Conservation (phyloP, 225 moss, liverwort and hornwort genomes). For the Climacium dendroides region DNA sequence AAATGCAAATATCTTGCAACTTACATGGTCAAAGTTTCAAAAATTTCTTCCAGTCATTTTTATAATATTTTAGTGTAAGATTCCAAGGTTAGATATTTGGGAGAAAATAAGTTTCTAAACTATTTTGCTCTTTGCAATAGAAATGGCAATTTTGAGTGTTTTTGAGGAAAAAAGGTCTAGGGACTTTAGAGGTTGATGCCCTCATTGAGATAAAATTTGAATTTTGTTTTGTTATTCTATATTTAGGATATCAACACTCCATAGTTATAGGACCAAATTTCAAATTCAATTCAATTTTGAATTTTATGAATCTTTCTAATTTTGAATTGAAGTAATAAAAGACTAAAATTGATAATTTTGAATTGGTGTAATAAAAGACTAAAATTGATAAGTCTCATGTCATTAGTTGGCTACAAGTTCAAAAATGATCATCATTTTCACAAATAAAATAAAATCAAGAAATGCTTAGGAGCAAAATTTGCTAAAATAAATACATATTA, state of each 20-base stretch:
- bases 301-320: neutral
- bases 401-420: neutral
- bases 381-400: neutral
- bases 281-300: neutral
- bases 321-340: neutral
- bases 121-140: too few relatives aligned
- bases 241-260: neutral
- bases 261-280: neutral
- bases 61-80: too few relatives aligned
- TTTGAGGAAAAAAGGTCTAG: too few relatives aligned
- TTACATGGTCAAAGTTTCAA: too few relatives aligned
- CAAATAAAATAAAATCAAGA: neutral
- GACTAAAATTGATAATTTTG: neutral
- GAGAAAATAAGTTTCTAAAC: too few relatives aligned
- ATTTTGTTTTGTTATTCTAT: neutral
- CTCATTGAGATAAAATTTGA: neutral
- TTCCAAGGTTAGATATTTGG: too few relatives aligned
- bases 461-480: neutral
- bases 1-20: too few relatives aligned
- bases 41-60: too few relatives aligned
- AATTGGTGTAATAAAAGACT: too few relatives aligned
- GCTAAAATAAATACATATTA: fast-evolving
- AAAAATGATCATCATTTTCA: neutral
- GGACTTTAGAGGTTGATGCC: neutral
- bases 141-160: too few relatives aligned